These are phyloP conservation scores for Paracamarosporium sp. DNA, from an alignment of 2,329 filamentous ascomycete species.

Conservation along the genomic window DNA sequence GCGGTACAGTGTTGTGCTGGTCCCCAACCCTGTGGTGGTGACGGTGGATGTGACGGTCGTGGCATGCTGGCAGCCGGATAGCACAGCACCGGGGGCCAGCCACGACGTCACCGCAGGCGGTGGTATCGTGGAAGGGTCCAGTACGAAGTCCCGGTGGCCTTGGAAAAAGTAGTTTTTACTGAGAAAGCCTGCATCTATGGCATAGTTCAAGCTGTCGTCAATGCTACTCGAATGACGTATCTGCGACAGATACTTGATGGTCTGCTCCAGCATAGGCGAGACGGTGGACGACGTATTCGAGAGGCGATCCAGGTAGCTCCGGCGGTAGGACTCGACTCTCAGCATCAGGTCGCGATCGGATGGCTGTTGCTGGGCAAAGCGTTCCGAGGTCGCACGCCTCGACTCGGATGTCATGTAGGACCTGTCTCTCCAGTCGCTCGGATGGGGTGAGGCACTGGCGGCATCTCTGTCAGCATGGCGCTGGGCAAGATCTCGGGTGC, in stretches of 20 bases:
- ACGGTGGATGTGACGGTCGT: slow-evolving; percentile 42
- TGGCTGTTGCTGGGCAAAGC: slow-evolving; percentile 35
- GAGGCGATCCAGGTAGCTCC: slow-evolving; percentile 35
- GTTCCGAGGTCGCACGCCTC: slow-evolving; percentile 34
- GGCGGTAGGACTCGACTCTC: slow-evolving; percentile 32
- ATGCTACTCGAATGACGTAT: slow-evolving; percentile 61
- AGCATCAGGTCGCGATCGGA: slow-evolving; percentile 32
- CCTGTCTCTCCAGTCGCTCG: slow-evolving; percentile 30
- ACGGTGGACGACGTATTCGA: slow-evolving; percentile 25
- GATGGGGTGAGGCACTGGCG: slow-evolving; percentile 20
- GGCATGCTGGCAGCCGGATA: slow-evolving; percentile 68
- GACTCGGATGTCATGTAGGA: slow-evolving; percentile 26
- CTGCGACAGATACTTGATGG: slow-evolving; percentile 67
- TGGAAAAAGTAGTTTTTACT: slow-evolving; percentile 60
- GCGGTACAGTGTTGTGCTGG: slow-evolving; percentile 30
- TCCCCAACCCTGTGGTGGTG: slow-evolving; percentile 16
- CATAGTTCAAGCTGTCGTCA: slow-evolving; percentile 61
- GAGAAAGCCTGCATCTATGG: slow-evolving; percentile 61
- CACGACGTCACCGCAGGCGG: slow-evolving; percentile 65
- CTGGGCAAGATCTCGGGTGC: slow-evolving; percentile 47
- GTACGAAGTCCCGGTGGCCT: slow-evolving; percentile 64
- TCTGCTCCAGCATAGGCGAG: slow-evolving; percentile 59
- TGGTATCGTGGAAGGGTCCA: slow-evolving; percentile 59
- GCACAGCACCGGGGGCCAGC: slow-evolving; percentile 66
- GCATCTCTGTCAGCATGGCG: slow-evolving; percentile 50